Base-by-base conservation (phyloP, 2,329 filamentous ascomycete species). In the Diplocarpon rosae region DNA sequence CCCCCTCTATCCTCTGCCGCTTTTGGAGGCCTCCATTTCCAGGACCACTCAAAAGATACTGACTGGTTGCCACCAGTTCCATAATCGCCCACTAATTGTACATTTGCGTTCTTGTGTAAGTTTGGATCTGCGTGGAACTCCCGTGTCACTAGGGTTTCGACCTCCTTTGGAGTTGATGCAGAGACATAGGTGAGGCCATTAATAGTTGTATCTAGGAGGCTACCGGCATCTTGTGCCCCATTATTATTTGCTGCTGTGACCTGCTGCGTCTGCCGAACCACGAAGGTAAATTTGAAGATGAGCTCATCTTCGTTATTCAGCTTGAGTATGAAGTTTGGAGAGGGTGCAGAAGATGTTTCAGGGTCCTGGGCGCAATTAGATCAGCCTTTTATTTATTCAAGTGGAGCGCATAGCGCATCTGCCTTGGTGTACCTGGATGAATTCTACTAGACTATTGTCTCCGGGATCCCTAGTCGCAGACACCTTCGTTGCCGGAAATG, bases 41-140 rank as follows among this genome's bases (percentile, higher is more conserved):
- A 98, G 7, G 83, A 81, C 88, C 90, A 98, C 52, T 90, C 83
- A 61, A 95, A 95, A 29, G 87, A 80, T 27, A 94, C 82, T 1
- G 86, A 90, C 6, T 83, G 70, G 57, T 72, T 85, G n/a, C 90
- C 89, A 28, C 75, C 79, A 0, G 92, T 98, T 2, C 77, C 75
- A 61, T 84, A 95, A 62, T 95, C 88, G 2, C 92, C 92, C n/a
- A 98, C 81, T 36, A 96, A 73, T 59, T 93, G 84, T 32, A 98
- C 92, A 61, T 96, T 96, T 43, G 88, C 76, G 61, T 95, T 96
- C 63, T 94, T 96, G 69, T 98, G 92, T 45, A 98, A 70, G 60
- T 98, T 98, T 1, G 92, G 92, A 60, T 98, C 88, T 53, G 90
- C 88, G 56, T 96, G 88, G 58, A 98, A 96, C 64, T 98, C 92